Percentiles rank a stretch among this genome's conserved stretches.
phyloP scores from a whole-genome alignment of 768 basidiomycete genomes.

The Mycena vitilis region DNA sequence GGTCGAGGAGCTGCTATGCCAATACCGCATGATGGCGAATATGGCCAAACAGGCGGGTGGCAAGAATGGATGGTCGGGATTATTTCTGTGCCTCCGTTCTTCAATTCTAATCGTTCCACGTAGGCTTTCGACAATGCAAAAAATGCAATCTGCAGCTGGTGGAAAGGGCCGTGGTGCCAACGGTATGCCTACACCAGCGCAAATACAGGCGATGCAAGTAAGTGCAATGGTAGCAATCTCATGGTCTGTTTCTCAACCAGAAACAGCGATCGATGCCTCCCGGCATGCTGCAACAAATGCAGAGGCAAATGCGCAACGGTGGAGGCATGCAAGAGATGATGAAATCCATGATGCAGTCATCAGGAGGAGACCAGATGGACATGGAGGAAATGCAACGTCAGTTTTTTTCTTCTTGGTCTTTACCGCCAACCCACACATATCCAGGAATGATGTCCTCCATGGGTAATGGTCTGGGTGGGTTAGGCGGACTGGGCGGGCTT shows the following conservation, averaged over 20 bases:
- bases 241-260: background rate
- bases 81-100: no score
- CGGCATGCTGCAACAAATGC: conserved; percentile 95
- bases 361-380: conserved; percentile 89
- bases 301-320: conserved; percentile 79
- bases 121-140: conserved; percentile 90
- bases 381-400: conserved; percentile 95
- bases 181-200: conserved; percentile 92
- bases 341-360: conserved; percentile 97
- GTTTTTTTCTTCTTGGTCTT: conserved; percentile 38
- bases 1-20: conserved; percentile 97
- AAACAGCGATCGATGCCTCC: conserved; percentile 90
- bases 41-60: conserved; percentile 99
- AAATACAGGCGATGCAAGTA: conserved; percentile 95
- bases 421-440: conserved; percentile 23
- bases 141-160: conserved; percentile 89
- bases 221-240: conserved; percentile 39
- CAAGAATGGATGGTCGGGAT: conserved; percentile 88
- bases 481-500: conserved; percentile 62
- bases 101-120: background rate
- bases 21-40: conserved; percentile 98
- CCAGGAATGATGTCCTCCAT: conserved; percentile 91
- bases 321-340: conserved; percentile 98
- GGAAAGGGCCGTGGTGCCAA: conserved; percentile 88
- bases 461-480: conserved; percentile 70